phyloP scores from a whole-genome alignment of 805 yeast species.

The Kluyveromyces dobzhanskii region DNA sequence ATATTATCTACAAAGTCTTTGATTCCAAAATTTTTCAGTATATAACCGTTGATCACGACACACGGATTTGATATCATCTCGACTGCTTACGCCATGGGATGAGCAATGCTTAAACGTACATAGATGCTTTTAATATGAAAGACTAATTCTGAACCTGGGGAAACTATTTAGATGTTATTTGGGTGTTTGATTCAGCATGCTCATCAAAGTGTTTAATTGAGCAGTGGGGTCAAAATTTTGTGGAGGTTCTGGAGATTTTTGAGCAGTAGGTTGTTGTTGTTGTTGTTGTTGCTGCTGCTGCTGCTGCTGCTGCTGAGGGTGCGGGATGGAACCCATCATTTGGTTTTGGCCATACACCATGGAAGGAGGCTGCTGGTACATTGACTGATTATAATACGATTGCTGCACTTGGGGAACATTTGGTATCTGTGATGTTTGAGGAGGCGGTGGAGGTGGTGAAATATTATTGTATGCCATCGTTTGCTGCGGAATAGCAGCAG shows the following conservation, averaged over 20 bases:
- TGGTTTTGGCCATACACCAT: slow-evolving; percentile 9
- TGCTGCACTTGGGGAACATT: slow-evolving; percentile 1
- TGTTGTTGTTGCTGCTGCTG: slow-evolving; percentile 14
- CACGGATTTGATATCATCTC: too few species aligned
- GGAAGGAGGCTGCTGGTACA: slow-evolving; percentile 5
- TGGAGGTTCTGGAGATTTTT: slow-evolving; percentile 14
- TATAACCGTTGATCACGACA: too few species aligned
- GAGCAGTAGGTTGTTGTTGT: slow-evolving; percentile 13
- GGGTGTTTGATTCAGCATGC: slow-evolving; percentile 34
- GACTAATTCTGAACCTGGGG: too few species aligned
- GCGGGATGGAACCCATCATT: slow-evolving; percentile 17
- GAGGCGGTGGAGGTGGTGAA: slow-evolving; percentile 30
- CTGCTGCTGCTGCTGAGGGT: slow-evolving; percentile 12
- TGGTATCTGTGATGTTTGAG: slow-evolving; percentile 2
- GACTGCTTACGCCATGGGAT: too few species aligned
- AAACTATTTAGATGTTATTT: slow-evolving; percentile 6
- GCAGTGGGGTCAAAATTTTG: slow-evolving; percentile 30
- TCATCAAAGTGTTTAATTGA: slow-evolving; percentile 35
- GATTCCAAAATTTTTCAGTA: slow-evolving; percentile 23
- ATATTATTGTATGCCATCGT: slow-evolving; percentile 18
- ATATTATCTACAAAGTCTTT: slow-evolving; percentile 32
- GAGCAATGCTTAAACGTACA: too few species aligned
- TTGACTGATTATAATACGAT: slow-evolving; percentile 2
- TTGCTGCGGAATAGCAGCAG: slow-evolving; percentile 23
- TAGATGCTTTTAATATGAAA: too few species aligned